Percentiles rank a stretch among this genome's conserved stretches.
Conservation (phyloP, 305 asterid genomes). For the Fraxinus angustifolia region DNA sequence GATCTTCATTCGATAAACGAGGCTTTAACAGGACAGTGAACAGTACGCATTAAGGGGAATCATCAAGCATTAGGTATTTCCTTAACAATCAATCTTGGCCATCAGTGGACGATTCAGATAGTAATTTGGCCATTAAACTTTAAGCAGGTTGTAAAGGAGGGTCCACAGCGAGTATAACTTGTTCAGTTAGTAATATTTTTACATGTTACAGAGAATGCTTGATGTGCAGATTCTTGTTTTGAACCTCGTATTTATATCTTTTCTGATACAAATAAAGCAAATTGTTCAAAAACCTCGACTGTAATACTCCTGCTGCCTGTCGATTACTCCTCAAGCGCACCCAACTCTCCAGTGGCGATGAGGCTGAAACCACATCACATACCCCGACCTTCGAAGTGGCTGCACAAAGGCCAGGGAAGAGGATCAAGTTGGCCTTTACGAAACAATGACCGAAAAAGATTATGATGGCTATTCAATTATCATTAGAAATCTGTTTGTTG, state of each 20-base stretch:
- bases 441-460: no score
- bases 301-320: background rate
- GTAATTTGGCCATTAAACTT: constrained; percentile 26
- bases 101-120: constrained; percentile 12
- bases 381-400: background rate
- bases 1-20: background rate
- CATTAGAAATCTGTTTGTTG: no score
- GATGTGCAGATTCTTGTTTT: background rate
- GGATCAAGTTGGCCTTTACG: background rate
- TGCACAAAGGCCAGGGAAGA: background rate
- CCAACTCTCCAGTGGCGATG: background rate
- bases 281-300: background rate
- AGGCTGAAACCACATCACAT: background rate
- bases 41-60: background rate
- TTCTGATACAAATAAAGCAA: no score
- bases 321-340: background rate
- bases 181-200: background rate
- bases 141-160: background rate
- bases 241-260: background rate
- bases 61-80: constrained; percentile 1
- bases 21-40: background rate
- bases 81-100: constrained; percentile 6
- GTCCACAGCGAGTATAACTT: background rate
- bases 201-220: background rate
- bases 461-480: no score